Conservation (phyloP, 768 basidiomycete genomes). For the Rhizopogon vesiculosus region DNA sequence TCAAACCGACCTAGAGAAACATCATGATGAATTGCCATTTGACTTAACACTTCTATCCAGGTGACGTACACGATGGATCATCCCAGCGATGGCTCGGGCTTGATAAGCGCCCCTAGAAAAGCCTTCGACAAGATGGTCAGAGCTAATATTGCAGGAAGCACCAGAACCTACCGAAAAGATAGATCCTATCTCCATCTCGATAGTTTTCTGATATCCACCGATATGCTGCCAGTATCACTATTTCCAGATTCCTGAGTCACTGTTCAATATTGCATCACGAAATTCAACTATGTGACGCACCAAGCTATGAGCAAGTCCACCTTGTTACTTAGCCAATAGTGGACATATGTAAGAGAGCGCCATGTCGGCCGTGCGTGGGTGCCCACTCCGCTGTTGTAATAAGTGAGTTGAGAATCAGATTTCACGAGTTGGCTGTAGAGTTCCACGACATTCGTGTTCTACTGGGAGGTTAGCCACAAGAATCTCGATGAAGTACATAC, state of each 20-base stretch:
- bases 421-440: constrained; percentile 18
- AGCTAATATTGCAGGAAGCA: background rate
- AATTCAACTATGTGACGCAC: constrained; percentile 7
- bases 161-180: constrained; percentile 29
- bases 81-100: constrained; percentile 30
- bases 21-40: background rate
- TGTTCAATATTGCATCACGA: background rate
- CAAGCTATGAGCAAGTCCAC: constrained; percentile 29
- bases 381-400: constrained; percentile 29
- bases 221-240: constrained; percentile 24
- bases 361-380: constrained; percentile 17
- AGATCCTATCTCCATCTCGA: constrained; percentile 26
- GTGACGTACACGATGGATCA: constrained; percentile 29
- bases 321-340: constrained; percentile 16
- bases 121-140: constrained; percentile 15
- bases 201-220: constrained; percentile 30
- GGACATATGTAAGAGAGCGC: constrained; percentile 11
- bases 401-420: constrained; percentile 15
- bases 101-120: constrained; percentile 41
- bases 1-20: constrained; percentile 26
- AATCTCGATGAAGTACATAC: background rate
- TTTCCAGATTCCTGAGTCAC: constrained; percentile 24
- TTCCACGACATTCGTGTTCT: constrained; percentile 31
- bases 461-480: background rate
- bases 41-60: constrained; percentile 1